A percentile compares a stretch with the other conserved stretches of the same genome.
Evolutionary conservation across 352 stramenopile species (phyloP).

Genomic region (Globisporangium iwayamae): DNA sequence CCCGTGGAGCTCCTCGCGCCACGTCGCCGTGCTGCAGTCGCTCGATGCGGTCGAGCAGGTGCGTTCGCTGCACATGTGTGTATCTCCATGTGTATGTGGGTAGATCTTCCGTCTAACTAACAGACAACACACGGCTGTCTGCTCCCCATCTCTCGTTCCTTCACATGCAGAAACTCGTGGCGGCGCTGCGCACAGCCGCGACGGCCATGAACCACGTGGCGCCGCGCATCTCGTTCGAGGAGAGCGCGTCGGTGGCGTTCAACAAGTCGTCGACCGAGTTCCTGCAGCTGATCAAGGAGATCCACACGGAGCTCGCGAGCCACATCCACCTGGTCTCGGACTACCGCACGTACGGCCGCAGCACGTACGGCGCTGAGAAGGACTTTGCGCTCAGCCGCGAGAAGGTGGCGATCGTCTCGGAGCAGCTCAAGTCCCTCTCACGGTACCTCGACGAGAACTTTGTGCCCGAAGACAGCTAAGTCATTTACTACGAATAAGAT

Average conservation of each 20-base stretch:
- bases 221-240: conserved; percentile 56
- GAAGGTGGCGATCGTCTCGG: conserved; percentile 75
- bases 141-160: conserved; percentile 3
- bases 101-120: not conserved
- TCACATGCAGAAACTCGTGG: conserved; percentile 69
- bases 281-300: conserved; percentile 82
- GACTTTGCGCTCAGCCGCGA: conserved; percentile 71
- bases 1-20: conserved; percentile 64
- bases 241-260: conserved; percentile 69
- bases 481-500: not conserved
- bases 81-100: not conserved
- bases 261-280: conserved; percentile 79
- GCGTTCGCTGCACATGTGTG: conserved; percentile 1
- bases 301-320: conserved; percentile 77
- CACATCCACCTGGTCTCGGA: conserved; percentile 85
- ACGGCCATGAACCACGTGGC: conserved; percentile 65
- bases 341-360: conserved; percentile 80
- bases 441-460: conserved; percentile 78
- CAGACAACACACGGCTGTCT: conserved; percentile 2
- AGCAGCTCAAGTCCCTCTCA: conserved; percentile 74
- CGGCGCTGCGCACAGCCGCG: conserved; percentile 59
- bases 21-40: conserved; percentile 73
- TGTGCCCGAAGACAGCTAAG: conserved; percentile 53
- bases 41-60: conserved; percentile 78
- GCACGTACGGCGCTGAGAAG: conserved; percentile 82